phyloP scores from a whole-genome alignment of 2,329 filamentous ascomycete genomes.

The Fusarium pseudograminearum region DNA sequence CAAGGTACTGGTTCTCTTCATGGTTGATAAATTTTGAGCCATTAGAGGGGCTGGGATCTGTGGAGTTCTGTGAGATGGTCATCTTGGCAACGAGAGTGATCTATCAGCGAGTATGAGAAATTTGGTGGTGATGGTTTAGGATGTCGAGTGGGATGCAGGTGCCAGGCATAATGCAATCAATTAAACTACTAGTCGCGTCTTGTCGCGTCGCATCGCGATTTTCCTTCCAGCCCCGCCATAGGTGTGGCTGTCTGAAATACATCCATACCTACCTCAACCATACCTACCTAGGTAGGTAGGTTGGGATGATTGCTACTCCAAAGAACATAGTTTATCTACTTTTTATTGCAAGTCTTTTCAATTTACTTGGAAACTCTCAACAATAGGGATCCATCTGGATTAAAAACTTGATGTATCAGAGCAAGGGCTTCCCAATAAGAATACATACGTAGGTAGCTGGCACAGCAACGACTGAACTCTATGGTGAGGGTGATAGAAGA shows the following conservation, averaged over 20 bases:
- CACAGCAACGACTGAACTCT: too few species aligned
- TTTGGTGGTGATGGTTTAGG: background rate
- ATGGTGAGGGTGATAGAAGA: too few species aligned
- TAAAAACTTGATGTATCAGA: too few species aligned
- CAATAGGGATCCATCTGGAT: too few species aligned
- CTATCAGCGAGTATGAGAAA: background rate
- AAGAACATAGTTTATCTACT: too few species aligned
- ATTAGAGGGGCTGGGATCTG: conserved; percentile 22
- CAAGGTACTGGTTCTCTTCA: conserved; percentile 94
- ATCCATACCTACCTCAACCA: too few species aligned
- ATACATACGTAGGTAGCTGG: too few species aligned
- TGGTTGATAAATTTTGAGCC: conserved; percentile 59
- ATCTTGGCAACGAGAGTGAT: conserved; percentile 20
- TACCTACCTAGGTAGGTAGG: too few species aligned
- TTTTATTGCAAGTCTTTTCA: too few species aligned
- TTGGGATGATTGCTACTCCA: too few species aligned
- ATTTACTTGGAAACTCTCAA: too few species aligned
- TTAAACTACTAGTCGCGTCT: conserved; percentile 35
- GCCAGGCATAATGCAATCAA: conserved; percentile 26
- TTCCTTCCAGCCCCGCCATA: conserved; percentile 18
- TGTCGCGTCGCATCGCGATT: conserved; percentile 24
- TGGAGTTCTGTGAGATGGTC: conserved; percentile 32
- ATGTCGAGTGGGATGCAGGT: background rate
- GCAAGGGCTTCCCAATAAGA: too few species aligned
- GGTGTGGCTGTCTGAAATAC: background rate